Evolutionary conservation across 2,329 filamentous ascomycete genomes (phyloP).

Genomic region (Parascedosporium putredinis): DNA sequence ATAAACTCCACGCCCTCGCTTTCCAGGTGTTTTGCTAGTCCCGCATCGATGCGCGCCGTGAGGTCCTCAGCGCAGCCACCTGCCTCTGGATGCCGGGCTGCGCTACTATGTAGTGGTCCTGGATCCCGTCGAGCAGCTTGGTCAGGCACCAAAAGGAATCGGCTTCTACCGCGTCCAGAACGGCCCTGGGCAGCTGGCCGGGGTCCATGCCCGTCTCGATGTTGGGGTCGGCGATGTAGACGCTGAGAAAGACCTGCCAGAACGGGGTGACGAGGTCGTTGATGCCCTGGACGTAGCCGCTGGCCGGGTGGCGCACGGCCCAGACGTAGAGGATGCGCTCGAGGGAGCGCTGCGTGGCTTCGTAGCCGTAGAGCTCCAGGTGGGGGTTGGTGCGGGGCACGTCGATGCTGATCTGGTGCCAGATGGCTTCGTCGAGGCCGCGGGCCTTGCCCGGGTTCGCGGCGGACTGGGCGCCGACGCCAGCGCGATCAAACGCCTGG

Average conservation of each 20-base stretch:
- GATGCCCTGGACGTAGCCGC: constrained; percentile 96
- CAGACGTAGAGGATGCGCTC: constrained; percentile 95
- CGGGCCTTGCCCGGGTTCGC: constrained; percentile 33
- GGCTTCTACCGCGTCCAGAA: constrained; percentile 92
- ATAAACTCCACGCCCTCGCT: constrained; percentile 93
- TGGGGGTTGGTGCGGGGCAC: constrained; percentile 94
- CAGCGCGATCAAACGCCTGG: constrained; percentile 54
- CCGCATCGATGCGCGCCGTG: constrained; percentile 77
- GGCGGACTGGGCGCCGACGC: constrained; percentile 30
- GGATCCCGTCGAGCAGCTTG: constrained; percentile 95
- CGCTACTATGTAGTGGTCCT: constrained; percentile 97
- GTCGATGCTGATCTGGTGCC: constrained; percentile 99
- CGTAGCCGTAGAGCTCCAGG: constrained; percentile 87
- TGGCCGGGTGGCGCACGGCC: constrained; percentile 94
- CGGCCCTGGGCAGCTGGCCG: constrained; percentile 78
- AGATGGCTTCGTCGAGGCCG: constrained; percentile 90
- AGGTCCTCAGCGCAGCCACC: constrained; percentile 82
- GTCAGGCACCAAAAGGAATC: constrained; percentile 98
- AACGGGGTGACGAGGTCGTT: constrained; percentile 97
- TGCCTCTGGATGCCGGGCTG: constrained; percentile 95
- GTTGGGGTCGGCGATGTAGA: constrained; percentile 89
- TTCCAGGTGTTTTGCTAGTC: constrained; percentile 79
- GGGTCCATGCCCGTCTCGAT: constrained; percentile 95
- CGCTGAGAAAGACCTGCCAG: constrained; percentile 92
- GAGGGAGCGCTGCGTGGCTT: constrained; percentile 86